Evolutionary conservation across 2,329 filamentous ascomycete genomes (phyloP).

Genomic region (Colletotrichum sp.): DNA sequence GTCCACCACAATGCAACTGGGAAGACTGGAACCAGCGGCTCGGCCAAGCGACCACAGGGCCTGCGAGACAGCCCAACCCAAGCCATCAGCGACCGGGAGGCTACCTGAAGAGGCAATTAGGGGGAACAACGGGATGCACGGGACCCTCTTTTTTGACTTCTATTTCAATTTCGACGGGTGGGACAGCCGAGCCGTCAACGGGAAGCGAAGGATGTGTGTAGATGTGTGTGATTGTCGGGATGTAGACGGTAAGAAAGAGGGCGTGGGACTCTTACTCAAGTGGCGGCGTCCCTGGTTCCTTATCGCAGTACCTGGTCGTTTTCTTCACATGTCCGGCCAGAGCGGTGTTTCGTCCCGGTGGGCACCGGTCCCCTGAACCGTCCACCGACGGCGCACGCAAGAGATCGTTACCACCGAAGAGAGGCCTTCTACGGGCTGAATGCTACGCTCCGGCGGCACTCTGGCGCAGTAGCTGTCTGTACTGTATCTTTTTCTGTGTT

Average conservation of each 20-base stretch:
- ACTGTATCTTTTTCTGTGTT: background rate
- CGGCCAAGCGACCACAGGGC: background rate
- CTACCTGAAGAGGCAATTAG: background rate
- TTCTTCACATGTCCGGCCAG: slow-evolving; percentile 14
- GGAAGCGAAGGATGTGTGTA: background rate
- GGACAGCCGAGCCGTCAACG: slow-evolving; percentile 1
- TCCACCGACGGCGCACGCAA: background rate
- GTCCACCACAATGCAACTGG: background rate
- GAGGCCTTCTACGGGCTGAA: background rate
- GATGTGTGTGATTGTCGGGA: background rate
- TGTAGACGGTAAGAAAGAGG: background rate
- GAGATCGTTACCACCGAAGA: background rate
- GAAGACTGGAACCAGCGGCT: background rate
- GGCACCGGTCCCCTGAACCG: slow-evolving; percentile 8
- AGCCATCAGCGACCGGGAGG: background rate
- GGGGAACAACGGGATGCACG: background rate
- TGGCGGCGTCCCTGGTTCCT: background rate
- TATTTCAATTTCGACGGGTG: slow-evolving; percentile 10
- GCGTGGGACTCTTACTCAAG: background rate
- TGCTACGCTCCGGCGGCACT: background rate
- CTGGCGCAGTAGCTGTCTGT: slow-evolving; percentile 4
- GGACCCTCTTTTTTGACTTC: slow-evolving; percentile 17
- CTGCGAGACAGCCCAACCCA: background rate
- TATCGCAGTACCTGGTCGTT: background rate
- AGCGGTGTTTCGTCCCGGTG: slow-evolving; percentile 15